These are phyloP conservation scores for Perkinsus marinus DNA, from an alignment of 169 alveolate genomes.

Conservation along the genomic window DNA sequence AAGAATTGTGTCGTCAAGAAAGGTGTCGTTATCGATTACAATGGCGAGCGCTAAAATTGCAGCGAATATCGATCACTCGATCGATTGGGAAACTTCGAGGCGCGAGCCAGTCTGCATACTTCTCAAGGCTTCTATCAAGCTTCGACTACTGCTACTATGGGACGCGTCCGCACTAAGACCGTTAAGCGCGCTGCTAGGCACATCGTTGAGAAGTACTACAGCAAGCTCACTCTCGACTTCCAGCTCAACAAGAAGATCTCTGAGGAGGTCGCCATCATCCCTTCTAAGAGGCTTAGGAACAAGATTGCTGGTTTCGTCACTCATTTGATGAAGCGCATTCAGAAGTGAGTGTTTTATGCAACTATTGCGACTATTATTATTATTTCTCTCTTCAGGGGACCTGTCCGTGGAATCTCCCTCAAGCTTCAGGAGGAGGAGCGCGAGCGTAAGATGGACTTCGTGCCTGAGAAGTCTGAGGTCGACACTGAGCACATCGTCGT, in stretches of 20 bases:
- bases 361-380: neutral
- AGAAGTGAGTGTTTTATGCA: constrained; percentile 55
- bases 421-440: constrained; percentile 99
- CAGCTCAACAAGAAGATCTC: constrained; percentile 97
- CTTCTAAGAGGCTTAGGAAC: constrained; percentile 93
- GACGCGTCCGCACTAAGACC: constrained; percentile 99
- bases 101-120: no score
- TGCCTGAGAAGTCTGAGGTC: constrained; percentile 84
- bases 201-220: constrained; percentile 94
- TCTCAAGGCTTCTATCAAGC: no score
- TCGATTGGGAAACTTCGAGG: no score
- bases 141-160: constrained; percentile 51
- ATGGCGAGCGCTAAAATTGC: no score
- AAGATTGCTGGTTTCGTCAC: constrained; percentile 95
- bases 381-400: constrained; percentile 86
- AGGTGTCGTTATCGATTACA: no score
- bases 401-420: constrained; percentile 98
- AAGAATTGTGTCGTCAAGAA: no score
- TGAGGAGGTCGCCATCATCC: constrained; percentile 95
- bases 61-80: no score
- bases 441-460: constrained; percentile 93
- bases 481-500: constrained; percentile 68
- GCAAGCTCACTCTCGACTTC: constrained; percentile 90
- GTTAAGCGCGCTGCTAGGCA: constrained; percentile 98
- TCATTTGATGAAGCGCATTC: constrained; percentile 74